Conservation (phyloP, 2,329 filamentous ascomycete genomes). For the Emydomyces testavorans region DNA sequence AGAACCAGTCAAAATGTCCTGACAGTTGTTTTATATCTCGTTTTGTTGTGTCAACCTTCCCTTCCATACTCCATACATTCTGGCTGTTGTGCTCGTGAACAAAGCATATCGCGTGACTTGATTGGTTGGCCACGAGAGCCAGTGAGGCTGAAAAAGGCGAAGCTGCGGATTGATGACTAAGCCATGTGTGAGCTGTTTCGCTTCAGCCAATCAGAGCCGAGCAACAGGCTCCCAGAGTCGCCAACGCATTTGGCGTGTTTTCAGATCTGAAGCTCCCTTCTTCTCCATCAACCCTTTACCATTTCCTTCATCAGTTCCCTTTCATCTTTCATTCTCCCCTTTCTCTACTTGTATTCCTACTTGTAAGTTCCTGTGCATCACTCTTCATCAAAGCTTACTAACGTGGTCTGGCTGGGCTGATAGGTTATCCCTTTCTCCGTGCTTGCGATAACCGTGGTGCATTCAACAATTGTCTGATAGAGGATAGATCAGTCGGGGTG, state of each 20-base stretch:
- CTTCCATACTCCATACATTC: background rate
- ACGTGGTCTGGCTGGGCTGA: background rate
- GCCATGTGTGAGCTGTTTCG: background rate
- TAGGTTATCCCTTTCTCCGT: background rate
- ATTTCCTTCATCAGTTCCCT: background rate
- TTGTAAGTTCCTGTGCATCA: background rate
- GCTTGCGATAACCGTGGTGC: background rate
- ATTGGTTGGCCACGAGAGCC: conserved; percentile 4
- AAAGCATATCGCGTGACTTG: background rate
- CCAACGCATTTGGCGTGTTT: conserved; percentile 9
- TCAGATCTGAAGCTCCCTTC: conserved; percentile 2
- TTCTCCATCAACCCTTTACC: background rate
- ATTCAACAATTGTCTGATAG: background rate
- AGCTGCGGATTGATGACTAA: conserved; percentile 7
- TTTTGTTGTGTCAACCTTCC: background rate
- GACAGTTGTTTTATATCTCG: background rate
- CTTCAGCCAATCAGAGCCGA: background rate
- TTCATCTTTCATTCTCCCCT: background rate
- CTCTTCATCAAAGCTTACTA: background rate
- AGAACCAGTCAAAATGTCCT: background rate
- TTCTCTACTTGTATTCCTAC: conserved; percentile 6
- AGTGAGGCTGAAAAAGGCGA: conserved; percentile 1
- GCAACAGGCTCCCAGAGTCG: conserved; percentile 1
- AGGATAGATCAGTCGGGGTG: conserved; percentile 1
- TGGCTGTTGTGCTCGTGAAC: background rate